Percentiles rank a stretch among this genome's conserved stretches.
Conservation (phyloP, 2,329 filamentous ascomycete species). For the Fusarium anguioides region DNA sequence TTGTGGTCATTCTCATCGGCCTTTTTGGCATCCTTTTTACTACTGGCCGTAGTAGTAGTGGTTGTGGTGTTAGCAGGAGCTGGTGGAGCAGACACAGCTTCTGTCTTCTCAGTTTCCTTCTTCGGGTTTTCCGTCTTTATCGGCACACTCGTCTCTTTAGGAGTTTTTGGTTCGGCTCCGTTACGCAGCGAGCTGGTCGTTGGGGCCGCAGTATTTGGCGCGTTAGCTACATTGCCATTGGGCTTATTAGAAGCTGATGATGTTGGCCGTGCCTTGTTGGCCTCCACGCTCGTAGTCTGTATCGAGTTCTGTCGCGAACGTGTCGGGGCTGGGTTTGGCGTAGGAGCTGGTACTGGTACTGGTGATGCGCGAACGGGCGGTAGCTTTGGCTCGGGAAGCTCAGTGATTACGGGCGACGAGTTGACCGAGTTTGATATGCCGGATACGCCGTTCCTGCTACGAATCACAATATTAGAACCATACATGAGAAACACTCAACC, state of each 20-base stretch:
- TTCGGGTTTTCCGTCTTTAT: slow-evolving; percentile 50
- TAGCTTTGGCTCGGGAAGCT: slow-evolving; percentile 70
- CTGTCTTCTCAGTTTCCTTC: slow-evolving; percentile 49
- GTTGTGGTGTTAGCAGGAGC: slow-evolving; percentile 22
- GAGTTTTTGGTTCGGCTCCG: slow-evolving; percentile 59
- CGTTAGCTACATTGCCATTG: slow-evolving; percentile 60
- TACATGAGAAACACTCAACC: neutral
- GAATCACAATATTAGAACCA: slow-evolving; percentile 33
- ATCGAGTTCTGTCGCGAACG: slow-evolving; percentile 81
- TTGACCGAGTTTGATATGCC: slow-evolving; percentile 75
- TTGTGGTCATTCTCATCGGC: slow-evolving; percentile 52
- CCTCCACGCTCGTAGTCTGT: slow-evolving; percentile 65
- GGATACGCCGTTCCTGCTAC: slow-evolving; percentile 52
- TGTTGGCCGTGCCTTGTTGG: slow-evolving; percentile 63
- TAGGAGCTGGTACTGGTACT: slow-evolving; percentile 65
- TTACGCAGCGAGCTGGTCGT: slow-evolving; percentile 47
- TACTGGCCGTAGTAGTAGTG: slow-evolving; percentile 37
- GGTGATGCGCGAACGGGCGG: slow-evolving; percentile 67
- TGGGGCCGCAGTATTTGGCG: slow-evolving; percentile 52
- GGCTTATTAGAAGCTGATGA: slow-evolving; percentile 71
- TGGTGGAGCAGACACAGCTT: slow-evolving; percentile 43
- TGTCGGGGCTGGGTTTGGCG: slow-evolving; percentile 72
- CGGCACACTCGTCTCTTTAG: slow-evolving; percentile 58
- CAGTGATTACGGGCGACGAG: slow-evolving; percentile 79
- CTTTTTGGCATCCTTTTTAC: slow-evolving; percentile 59